Evolutionary conservation across 2,329 filamentous ascomycete species (phyloP), one percentile per base, ranked within the genome.

Genomic region (Basipetospora chlamydospora): DNA sequence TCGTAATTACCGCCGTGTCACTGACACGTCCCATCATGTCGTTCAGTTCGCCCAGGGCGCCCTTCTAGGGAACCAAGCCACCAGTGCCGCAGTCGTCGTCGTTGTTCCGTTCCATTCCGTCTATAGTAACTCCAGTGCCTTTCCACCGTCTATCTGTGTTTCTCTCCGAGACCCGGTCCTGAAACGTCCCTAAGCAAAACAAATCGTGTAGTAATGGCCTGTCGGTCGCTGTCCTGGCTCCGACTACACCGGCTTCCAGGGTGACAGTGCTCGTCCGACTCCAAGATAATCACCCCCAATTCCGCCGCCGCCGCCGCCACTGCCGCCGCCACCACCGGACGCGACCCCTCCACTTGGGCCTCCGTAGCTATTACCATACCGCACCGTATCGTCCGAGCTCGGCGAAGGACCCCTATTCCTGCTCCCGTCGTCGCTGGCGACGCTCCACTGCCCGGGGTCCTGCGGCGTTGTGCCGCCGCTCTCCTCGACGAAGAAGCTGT

Each of bases 371-470:
- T n/a, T n/a, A n/a, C n/a, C n/a, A n/a, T n/a, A n/a, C n/a, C n/a
- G n/a, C n/a, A n/a, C n/a, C n/a, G n/a, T n/a, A 33, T 28, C 11
- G 16, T 33, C 30, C 16, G 30, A 21, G 13, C 18, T 12, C 13
- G 16, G 30, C 12, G n/a, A n/a, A n/a, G n/a, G n/a, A n/a, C 13
- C n/a, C 7, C 23, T 20, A 16, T 25, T 25, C 17, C 28, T 28
- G 13, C 35, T 37, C 5, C 47, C 46, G 28, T 48, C 40, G 38
- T 55, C 49, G 36, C 51, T 54, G 7, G 44, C 45, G 17, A 47
- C 46, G 38, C 50, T 53, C 53, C 53, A 54, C 12, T 40, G 39
- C 9, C 34, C 41, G 2, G 43, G 42, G 23, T 49, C 48, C n/a
- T 42, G 37, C 7, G 42, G 44, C 17, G 42, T 46, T 22, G 44